Conservation (phyloP, 345 rosid species). For the Euphorbia peplus region DNA sequence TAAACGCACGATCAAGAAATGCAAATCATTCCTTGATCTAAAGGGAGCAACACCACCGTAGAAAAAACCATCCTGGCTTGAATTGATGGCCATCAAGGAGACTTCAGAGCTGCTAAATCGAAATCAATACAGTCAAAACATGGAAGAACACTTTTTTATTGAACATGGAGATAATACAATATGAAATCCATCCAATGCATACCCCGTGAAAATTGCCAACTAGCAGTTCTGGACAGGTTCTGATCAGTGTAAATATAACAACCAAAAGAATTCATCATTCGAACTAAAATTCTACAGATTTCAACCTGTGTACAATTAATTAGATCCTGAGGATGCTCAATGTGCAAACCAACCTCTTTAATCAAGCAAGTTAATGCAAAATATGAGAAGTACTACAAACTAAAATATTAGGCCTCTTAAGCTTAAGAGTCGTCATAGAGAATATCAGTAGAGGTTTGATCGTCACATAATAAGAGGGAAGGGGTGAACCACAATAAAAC, state of each 20-base stretch:
- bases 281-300: neutral
- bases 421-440: neutral
- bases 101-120: neutral
- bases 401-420: neutral
- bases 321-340: conserved; percentile 96
- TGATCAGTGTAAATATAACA: neutral
- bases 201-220: too few species aligned
- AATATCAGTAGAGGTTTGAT: neutral
- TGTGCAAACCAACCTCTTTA: conserved; percentile 82
- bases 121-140: too few species aligned
- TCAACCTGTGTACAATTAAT: conserved; percentile 80
- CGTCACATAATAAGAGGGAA: neutral
- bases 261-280: neutral
- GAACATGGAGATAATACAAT: neutral
- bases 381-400: conserved; percentile 3
- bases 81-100: conserved; percentile 45
- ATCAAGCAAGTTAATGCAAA: conserved; percentile 19
- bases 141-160: neutral
- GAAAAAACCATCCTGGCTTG: conserved; percentile 43
- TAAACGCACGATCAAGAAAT: neutral
- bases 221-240: neutral
- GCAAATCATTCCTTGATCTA: conserved; percentile 58
- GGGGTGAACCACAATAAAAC: neutral
- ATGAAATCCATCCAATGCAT: neutral
- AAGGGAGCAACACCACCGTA: conserved; percentile 70